Conservation (phyloP, 148 eudicot genomes). For the Rhododendron simsii region DNA sequence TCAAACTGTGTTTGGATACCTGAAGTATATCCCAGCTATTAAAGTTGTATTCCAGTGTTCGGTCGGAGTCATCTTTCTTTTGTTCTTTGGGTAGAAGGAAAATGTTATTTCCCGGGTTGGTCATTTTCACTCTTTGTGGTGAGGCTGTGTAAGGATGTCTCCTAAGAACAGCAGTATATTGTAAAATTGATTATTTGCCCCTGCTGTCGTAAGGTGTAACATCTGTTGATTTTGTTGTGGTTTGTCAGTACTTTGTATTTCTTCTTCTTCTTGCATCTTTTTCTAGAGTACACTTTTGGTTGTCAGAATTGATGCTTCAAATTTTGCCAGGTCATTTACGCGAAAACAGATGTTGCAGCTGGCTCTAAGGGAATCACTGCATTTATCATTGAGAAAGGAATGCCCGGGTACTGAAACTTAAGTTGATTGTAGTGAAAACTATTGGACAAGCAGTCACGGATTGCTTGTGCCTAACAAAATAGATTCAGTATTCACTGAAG, state of each 20-base stretch:
- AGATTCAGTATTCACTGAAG: neutral
- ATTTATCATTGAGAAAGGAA: conserved; percentile 91
- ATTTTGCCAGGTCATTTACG: conserved; percentile 74
- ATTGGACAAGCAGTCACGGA: neutral
- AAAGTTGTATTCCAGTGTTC: neutral
- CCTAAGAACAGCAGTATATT: neutral
- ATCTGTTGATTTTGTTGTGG: neutral
- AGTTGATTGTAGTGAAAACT: neutral
- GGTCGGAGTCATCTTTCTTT: neutral
- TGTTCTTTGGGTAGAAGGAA: neutral
- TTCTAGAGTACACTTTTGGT: neutral
- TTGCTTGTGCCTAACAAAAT: neutral
- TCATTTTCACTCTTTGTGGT: neutral
- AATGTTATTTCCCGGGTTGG: neutral
- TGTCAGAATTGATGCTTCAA: conserved; percentile 5
- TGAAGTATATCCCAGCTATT: neutral
- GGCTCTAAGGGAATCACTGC: conserved; percentile 95
- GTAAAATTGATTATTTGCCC: neutral
- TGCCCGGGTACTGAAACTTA: conserved; percentile 65
- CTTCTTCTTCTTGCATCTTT: neutral
- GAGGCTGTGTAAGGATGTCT: neutral
- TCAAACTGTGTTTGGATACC: neutral
- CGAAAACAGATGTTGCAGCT: conserved; percentile 75
- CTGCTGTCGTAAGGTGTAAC: neutral
- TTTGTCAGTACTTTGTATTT: neutral